A percentile compares a stretch with the other conserved stretches of the same genome.
phyloP scores from a whole-genome alignment of 768 basidiomycete species.

The Porphyrellus cyaneotinctus region DNA sequence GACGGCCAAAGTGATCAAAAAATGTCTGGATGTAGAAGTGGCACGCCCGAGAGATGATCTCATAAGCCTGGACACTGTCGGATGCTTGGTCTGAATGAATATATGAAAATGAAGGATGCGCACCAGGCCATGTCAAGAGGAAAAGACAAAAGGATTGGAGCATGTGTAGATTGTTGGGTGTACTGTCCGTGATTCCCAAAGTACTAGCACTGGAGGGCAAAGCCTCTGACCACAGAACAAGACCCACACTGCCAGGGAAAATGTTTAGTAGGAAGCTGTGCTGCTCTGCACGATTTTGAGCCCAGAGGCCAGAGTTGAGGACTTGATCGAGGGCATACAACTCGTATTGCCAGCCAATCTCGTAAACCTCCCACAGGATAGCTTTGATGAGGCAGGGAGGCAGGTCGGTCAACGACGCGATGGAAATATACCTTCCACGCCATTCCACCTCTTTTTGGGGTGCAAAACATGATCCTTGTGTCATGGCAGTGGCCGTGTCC shows the following conservation, averaged over 20 bases:
- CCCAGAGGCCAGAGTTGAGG: slow-evolving; percentile 5
- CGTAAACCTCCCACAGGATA: slow-evolving; percentile 17
- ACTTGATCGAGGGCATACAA: slow-evolving; percentile 16
- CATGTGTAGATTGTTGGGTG: not conserved
- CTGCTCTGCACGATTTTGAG: not conserved
- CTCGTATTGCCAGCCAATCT: slow-evolving; percentile 6
- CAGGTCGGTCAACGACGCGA: not conserved
- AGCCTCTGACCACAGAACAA: not conserved
- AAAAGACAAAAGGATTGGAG: not conserved
- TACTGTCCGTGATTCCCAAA: not conserved
- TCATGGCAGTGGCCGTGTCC: no score
- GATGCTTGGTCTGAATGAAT: not conserved
- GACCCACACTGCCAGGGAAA: not conserved
- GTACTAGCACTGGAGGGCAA: not conserved
- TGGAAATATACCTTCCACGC: not conserved
- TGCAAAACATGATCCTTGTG: not conserved
- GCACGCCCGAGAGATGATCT: not conserved
- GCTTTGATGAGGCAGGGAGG: not conserved
- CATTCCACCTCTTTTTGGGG: not conserved
- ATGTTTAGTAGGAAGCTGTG: not conserved
- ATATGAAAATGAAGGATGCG: not conserved
- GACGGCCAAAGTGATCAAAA: not conserved
- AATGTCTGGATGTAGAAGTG: not conserved
- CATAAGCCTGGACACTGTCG: not conserved
- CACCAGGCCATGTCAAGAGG: not conserved